Base-by-base conservation (phyloP, 306 rosid species). In the Hippophae rhamnoides region DNA sequence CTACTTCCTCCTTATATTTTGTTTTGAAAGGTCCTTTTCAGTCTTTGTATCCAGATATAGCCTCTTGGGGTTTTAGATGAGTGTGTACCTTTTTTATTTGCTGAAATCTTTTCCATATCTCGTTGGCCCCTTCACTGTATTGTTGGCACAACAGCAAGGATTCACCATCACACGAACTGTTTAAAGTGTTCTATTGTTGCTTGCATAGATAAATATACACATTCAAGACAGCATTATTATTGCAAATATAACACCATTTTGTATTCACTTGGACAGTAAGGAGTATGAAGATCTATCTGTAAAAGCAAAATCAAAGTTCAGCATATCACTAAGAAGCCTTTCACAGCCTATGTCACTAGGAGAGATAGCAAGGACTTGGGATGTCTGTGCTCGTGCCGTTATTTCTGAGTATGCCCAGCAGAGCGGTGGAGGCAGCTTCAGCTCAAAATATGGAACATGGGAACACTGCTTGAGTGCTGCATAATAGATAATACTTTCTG, bases 351-450 rank as follows among this genome's bases (percentile, higher is more conserved):
- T 92, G 87, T 85, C 95, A 8, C 81, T 92, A 5, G 72, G 68
- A 71, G 93, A 80, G 58, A 83, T 92, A 67, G 96, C 83, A 31
- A 73, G 68, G 81, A 78, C 93, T 13, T 92, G 98, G 98, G 96
- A 88, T 73, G 69, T 69, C 43, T 87, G 88, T 69, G 93, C 95
- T 43, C 92, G 93, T 3, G 72, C 79, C 5, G 85, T 70, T 64
- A 69, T 92, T 72, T 74, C 83, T 5, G 95, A 92, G 72, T 71
- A 92, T 49, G 96, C 96, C 5, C 95, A 85, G 79, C 79, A 75
- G 68, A 78, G 86, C 56, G 98, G 96, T 8, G 96, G 98, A 57
- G 98, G 96, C 56, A 92, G 78, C 70, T 87, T 92, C 78, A 87
- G 98, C 83, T 83, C 95, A 3, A 87, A 81, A 74, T 90, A 79